Evolutionary conservation across 2,329 filamentous ascomycete genomes (phyloP).

Genomic region (Paecilomyces sp.): DNA sequence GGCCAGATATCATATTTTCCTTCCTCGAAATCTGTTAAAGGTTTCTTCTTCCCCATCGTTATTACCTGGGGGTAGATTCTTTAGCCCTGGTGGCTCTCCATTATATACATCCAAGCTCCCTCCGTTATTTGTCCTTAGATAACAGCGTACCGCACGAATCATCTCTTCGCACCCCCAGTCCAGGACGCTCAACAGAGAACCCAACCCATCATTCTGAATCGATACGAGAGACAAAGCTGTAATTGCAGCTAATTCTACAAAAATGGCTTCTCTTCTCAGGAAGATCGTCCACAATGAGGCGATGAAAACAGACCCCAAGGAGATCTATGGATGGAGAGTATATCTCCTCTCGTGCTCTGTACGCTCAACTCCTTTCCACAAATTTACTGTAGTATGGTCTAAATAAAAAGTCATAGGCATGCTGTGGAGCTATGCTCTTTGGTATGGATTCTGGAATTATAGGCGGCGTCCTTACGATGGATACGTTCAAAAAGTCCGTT

Average conservation of each 20-base stretch:
- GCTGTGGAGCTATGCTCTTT: conserved; percentile 64
- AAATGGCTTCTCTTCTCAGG: conserved; percentile 43
- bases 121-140: background rate
- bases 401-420: conserved; percentile 34
- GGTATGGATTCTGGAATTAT: conserved; percentile 62
- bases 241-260: conserved; percentile 6
- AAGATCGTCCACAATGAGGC: conserved; percentile 62
- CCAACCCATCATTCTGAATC: no score
- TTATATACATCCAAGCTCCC: background rate
- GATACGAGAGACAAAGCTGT: background rate
- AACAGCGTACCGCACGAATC: background rate
- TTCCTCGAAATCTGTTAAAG: background rate
- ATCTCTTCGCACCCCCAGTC: conserved; percentile 11
- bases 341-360: conserved; percentile 56
- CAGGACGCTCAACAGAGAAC: conserved; percentile 9
- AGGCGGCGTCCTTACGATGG: conserved; percentile 58
- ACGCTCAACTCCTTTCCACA: conserved; percentile 9
- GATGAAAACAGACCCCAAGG: conserved; percentile 59
- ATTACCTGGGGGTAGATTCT: background rate
- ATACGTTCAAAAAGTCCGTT: conserved; percentile 48
- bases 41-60: background rate
- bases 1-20: background rate
- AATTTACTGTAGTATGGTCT: background rate
- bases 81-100: background rate
- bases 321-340: conserved; percentile 65